Evolutionary conservation across 2,329 filamentous ascomycete species (phyloP), one percentile per base, ranked within the genome.

Genomic region (Emmonsia crescens): DNA sequence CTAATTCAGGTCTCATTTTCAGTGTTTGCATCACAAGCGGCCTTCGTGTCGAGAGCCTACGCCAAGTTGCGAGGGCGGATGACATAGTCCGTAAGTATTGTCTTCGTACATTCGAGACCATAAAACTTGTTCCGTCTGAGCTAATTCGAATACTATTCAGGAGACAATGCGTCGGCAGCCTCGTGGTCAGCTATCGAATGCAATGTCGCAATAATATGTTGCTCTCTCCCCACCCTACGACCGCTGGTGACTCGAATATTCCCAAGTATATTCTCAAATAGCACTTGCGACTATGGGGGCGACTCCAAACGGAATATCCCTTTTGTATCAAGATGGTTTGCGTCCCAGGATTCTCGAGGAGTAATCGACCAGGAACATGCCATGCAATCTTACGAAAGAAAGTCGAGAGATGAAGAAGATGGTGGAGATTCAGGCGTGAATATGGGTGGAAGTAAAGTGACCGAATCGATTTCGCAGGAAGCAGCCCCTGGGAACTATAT

Each of bases 151-250:
- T 44, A 42, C 12, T 19, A 8, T 21, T 19, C 40, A 73, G 71
- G 69, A 33, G 69, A 72, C 61, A 73, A 72, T 49, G 64, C 73
- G 38, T 69, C 69, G 21, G 74, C 77, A 40, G 77, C 78, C 64
- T 74, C 75, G 56, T 77, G 75, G 75, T 76, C 75, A 10, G 70
- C 74, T 16, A 69, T 76, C 44, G 75, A 77, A 68, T 72, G 74
- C 64, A 76, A 77, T 51, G 68, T 75, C 58, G 75, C 72, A 24
- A 76, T 77, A 38, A 73, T 77, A 48, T 76, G 74, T 65, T 74
- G 73, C 59, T 75, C 70, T 48, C 72, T 77, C 51, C 75, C 75
- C 5, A 61, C 49, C 27, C 31, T 61, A 16, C 59, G 59, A 36
- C 52, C 59, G 24, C 49, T 61, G 38, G 24, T 57, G 24, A 38